Percentiles rank a stretch among this genome's conserved stretches.
phyloP scores from a whole-genome alignment of 2,329 filamentous ascomycete genomes.

The Mycocentrospora acerina region DNA sequence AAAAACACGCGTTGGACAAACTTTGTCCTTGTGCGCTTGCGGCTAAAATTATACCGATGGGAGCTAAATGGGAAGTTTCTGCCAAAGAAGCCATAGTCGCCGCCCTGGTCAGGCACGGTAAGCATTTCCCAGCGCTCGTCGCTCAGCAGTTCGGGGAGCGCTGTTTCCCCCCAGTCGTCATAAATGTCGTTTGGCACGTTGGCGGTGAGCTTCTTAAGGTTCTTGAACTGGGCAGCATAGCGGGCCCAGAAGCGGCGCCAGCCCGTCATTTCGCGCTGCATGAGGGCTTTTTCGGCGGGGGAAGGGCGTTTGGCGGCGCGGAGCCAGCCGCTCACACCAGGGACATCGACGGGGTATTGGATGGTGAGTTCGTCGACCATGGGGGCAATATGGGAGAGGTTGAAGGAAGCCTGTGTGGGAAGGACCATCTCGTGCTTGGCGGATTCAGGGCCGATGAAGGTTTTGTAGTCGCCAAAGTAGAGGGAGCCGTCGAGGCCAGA shows the following conservation, averaged over 20 bases:
- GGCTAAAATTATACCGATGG: conserved; percentile 18
- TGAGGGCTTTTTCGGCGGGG: conserved; percentile 27
- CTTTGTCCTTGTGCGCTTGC: conserved; percentile 21
- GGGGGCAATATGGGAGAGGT: conserved; percentile 31
- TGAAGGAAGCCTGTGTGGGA: conserved; percentile 37
- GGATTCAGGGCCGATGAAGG: conserved; percentile 27
- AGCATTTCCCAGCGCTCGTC: conserved; percentile 37
- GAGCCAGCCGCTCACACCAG: conserved; percentile 31
- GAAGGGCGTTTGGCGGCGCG: conserved; percentile 22
- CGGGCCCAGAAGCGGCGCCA: conserved; percentile 41
- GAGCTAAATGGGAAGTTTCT: conserved; percentile 20
- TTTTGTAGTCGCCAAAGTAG: conserved; percentile 40
- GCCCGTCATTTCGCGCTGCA: conserved; percentile 35
- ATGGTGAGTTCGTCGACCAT: conserved; percentile 42
- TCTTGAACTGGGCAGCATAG: conserved; percentile 37
- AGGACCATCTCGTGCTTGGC: conserved; percentile 28
- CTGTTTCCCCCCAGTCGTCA: conserved; percentile 33
- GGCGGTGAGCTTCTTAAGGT: conserved; percentile 37
- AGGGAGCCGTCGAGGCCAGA: conserved; percentile 36
- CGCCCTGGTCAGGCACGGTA: conserved; percentile 23
- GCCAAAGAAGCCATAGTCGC: conserved; percentile 16
- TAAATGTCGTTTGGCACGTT: conserved; percentile 36
- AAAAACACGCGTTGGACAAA: conserved; percentile 41
- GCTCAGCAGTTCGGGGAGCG: conserved; percentile 19
- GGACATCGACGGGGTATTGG: conserved; percentile 36